A percentile compares a stretch with the other conserved stretches of the same genome.
phyloP scores from a whole-genome alignment of 257 asterid species.

The Ballota nigra region DNA sequence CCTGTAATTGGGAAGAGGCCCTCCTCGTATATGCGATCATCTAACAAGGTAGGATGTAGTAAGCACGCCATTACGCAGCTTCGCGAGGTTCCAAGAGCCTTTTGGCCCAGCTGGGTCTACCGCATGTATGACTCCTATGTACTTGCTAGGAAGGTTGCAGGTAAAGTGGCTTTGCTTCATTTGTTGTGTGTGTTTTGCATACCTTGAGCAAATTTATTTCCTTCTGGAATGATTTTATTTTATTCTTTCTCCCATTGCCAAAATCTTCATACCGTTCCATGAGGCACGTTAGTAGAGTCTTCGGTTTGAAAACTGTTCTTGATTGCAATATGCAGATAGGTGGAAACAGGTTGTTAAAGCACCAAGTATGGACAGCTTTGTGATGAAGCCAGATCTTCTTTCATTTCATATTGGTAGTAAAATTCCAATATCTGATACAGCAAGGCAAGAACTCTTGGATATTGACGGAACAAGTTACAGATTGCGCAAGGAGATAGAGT shows the following conservation, averaged over 20 bases:
- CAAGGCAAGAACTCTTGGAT: constrained; percentile 94
- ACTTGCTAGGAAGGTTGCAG: constrained; percentile 91
- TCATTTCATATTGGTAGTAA: constrained; percentile 95
- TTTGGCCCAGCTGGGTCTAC: constrained; percentile 96
- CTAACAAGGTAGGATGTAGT: constrained; percentile 35
- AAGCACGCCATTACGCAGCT: constrained; percentile 44
- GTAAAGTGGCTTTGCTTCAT: constrained; percentile 35
- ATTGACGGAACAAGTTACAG: constrained; percentile 94
- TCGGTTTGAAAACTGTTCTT: constrained; percentile 3
- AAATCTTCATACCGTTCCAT: neutral
- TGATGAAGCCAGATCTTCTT: constrained; percentile 84
- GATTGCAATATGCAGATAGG: constrained; percentile 56
- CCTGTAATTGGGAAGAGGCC: constrained; percentile 32
- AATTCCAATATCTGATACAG: constrained; percentile 83
- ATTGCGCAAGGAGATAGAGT: constrained; percentile 81
- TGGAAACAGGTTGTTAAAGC: constrained; percentile 86
- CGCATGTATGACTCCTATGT: constrained; percentile 77
- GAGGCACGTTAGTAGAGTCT: neutral
- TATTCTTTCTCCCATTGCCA: neutral
- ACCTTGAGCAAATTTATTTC: neutral
- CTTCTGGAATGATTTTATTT: neutral
- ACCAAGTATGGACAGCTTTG: constrained; percentile 76
- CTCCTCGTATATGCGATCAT: constrained; percentile 26
- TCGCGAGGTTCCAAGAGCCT: constrained; percentile 77
- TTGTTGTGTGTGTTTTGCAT: neutral